Percentiles rank a stretch among this genome's conserved stretches.
These are phyloP conservation scores for Barnettozyma pratensis DNA, from an alignment of 805 yeast genomes.

Conservation along the genomic window DNA sequence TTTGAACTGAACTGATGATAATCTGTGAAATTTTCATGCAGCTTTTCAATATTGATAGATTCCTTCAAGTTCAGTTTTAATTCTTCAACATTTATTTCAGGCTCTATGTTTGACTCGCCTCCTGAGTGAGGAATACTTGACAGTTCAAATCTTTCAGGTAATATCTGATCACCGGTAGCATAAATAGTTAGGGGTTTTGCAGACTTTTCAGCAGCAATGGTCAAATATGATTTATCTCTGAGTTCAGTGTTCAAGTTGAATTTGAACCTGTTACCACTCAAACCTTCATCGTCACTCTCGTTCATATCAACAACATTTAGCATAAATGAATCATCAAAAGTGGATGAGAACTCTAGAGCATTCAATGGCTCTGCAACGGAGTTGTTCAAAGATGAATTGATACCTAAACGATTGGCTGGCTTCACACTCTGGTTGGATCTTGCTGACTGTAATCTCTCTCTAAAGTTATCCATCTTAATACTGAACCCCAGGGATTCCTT, in stretches of 20 bases:
- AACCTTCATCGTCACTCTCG: conserved; percentile 4
- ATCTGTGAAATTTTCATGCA: background rate
- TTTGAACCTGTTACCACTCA: background rate
- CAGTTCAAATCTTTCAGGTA: conserved; percentile 3
- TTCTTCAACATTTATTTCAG: too few relatives aligned
- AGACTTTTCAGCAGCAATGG: background rate
- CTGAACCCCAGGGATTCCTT: background rate
- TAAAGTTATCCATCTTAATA: background rate
- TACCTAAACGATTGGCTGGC: background rate
- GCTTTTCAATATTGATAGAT: background rate
- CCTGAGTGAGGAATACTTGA: background rate
- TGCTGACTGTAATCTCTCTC: conserved; percentile 1
- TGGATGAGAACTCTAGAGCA: background rate
- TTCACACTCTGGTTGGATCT: background rate
- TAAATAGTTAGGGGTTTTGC: background rate
- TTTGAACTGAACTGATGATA: background rate
- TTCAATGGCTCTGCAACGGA: background rate
- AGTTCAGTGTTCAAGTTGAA: too few relatives aligned
- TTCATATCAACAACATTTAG: conserved; percentile 6
- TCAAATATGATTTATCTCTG: too few relatives aligned
- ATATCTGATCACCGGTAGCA: conserved; percentile 2
- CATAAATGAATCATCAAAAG: conserved; percentile 3
- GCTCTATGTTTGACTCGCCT: too few relatives aligned
- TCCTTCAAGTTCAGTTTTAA: background rate
- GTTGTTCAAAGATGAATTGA: too few relatives aligned